Conservation (phyloP, 2,329 filamentous ascomycete genomes). For the Coccinonectria pachysandricola region DNA sequence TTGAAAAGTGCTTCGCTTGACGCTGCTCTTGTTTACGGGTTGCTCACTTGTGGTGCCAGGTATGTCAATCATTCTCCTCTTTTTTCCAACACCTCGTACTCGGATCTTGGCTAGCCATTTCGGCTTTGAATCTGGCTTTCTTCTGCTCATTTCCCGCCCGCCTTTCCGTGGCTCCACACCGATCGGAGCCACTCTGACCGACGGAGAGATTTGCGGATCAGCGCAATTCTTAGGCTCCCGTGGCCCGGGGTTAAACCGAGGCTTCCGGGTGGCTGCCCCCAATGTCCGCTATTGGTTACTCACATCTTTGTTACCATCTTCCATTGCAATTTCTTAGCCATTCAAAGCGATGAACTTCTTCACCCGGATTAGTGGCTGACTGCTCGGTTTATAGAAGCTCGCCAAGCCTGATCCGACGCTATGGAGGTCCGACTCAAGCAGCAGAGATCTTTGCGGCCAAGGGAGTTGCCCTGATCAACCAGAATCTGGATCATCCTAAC, state of each 20-base stretch:
- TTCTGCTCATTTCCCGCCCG: conserved; percentile 13
- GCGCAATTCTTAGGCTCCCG: too few relatives aligned
- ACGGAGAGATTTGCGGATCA: conserved; percentile 3
- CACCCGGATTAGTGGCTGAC: too few relatives aligned
- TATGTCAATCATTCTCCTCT: conserved; percentile 28
- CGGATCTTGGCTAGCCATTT: conserved; percentile 5
- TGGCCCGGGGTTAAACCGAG: conserved; percentile 14
- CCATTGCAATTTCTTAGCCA: too few relatives aligned
- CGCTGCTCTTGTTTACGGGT: conserved; percentile 45
- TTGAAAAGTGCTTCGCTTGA: conserved; percentile 47
- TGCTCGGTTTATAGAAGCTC: conserved; percentile 39
- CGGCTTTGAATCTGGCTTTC: conserved; percentile 3
- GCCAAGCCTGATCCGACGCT: conserved; percentile 44
- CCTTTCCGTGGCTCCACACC: conserved; percentile 16
- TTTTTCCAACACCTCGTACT: conserved; percentile 5
- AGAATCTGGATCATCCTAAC: conserved; percentile 47
- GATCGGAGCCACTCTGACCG: conserved; percentile 15
- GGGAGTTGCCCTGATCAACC: conserved; percentile 45
- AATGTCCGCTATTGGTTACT: too few relatives aligned
- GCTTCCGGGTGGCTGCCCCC: too few relatives aligned
- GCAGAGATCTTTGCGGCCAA: conserved; percentile 51
- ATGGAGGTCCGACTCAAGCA: conserved; percentile 44
- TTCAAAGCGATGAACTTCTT: too few relatives aligned
- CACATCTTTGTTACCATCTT: too few relatives aligned
- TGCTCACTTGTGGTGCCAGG: conserved; percentile 48